Base-by-base conservation (phyloP, 1,284 basidiomycete species). In the Puccinia horiana region DNA sequence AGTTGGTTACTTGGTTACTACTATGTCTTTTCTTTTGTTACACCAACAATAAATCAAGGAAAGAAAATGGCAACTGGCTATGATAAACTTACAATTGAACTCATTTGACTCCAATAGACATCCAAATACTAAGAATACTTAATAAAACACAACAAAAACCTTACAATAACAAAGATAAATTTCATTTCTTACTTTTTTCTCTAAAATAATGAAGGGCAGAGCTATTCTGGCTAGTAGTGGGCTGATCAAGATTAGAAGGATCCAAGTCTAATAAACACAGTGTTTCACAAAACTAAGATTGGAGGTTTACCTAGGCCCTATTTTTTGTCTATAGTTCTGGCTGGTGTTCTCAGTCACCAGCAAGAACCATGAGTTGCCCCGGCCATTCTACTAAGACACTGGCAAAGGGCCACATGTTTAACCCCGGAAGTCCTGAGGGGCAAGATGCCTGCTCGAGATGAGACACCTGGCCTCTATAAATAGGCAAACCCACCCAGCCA, bases 171-270 rank as follows among this genome's bases (percentile, higher is more conserved):
- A 52, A 8, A 37, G 29, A n/a, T 29, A 29, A 8, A 32, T n/a
- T 54, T 56, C 32, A 73, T 49, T 54, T 73, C 52, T 54, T 73
- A 37, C 70, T 73, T n/a, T 73, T 73, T 49, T 70, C 67, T 70
- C 67, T 44, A 70, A 47, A 29, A 42, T 67, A 37, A 70, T 70
- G 67, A 54, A 52, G 49, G 35, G 69, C 16, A 72, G 26, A 20
- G 26, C 44, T 32, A 29, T 72, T 72, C 69, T 49, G 69, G 11
- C n/a, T 47, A 35, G 69, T 32, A 26, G 69, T 65, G n/a, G 63
- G 40, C 35, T 47, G 70, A 54, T 73, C 54, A 1, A n/a, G 47
- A 73, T 37, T 73, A 2, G 69, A 52, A 49, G 9, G 12, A 47
- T n/a, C n/a, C n/a, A n/a, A n/a, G n/a, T n/a, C n/a, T n/a, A n/a